Base-by-base conservation (phyloP, 2,329 filamentous ascomycete species). In the Didymella arachidicola region DNA sequence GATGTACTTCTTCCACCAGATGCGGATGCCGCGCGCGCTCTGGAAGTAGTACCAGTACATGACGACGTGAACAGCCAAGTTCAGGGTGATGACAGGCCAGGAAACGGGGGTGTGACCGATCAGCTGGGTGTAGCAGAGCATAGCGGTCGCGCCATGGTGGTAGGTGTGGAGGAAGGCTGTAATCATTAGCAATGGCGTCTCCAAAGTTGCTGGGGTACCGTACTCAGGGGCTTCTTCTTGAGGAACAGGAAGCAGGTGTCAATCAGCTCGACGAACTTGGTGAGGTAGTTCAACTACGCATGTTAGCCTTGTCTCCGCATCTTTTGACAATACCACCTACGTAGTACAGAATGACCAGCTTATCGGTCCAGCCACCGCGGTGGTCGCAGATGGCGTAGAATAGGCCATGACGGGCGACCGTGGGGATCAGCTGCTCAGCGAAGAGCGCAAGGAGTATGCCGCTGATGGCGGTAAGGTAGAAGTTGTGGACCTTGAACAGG, bases 1-100 rank as follows among this genome's bases (percentile, higher is more conserved):
- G 77, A 98, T 96, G 90, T 94, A 98, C 82, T 97, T 92, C 90
- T 98, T 98, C 94, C 94, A 98, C 93, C 93, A 97, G 81, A 97
- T 95, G 74, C 89, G 89, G 79, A 98, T 87, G 69, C 95, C 95
- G 70, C 94, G 93, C 54, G 94, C 93, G 75, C 92, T 94, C 86
- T 98, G 94, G 89, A 98, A 98, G 87, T 98, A 98, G 88, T 98
- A 98, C 93, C 93, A 97, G 89, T 98, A 98, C 94, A 98, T 98
- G 77, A 97, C 91, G 59, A 98, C 94, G 82, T 98, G 94, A 54
- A 98, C 94, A 64, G 87, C 87, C 75, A 98, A 82, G 86, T 98
- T 98, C 71, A 98, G 87, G 53, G 87, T 89, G 77, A 98, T 98
- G 63, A 90, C 89, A 55, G 97, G 92, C 94, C 94, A 98, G 61